Evolutionary conservation across 768 basidiomycete genomes (phyloP), one percentile per base, ranked within the genome.

Genomic region (Pleurotus giganteus): DNA sequence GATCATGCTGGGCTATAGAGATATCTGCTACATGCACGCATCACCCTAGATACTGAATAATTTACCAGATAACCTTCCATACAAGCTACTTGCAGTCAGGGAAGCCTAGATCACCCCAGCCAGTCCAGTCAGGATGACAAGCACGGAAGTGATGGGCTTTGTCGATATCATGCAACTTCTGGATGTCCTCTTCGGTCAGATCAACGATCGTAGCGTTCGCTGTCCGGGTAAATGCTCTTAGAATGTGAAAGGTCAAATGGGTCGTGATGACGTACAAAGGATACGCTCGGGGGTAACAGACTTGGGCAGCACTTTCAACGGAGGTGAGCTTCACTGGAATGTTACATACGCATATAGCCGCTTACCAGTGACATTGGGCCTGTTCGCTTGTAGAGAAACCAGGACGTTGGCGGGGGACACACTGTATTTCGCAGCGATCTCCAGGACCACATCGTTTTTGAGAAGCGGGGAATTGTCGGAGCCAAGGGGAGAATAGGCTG

Each of bases 401-500:
- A 91, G 75, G 53, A 92, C 68, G 47, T 83, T 87, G n/a, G 85
- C 81, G 11, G 85, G 80, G 6, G 71, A 61, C 27, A 85, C 84
- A 7, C 64, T 62, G 69, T 90, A 70, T 65, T 83, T 84, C 54
- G 76, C 71, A 1, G 89, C 88, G 39, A 93, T 75, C 68, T 76
- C 77, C 54, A 69, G 68, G 46, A 92, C 82, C 27, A 81, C 70
- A 12, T 75, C 73, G 65, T 91, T 83, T 44, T 71, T 68, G 58
- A 86, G 73, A 19, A 92, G 77, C 13, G 87, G 89, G 0, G 87
- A 84, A 62, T 80, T 74, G 60, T 85, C 79, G 13, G 85, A 88
- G 52, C 86, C 91, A 2, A 93, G 80, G 8, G 90, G 88, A 1
- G 87, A 92, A 73, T 91, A 93, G 5, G 89, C 87, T 17, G 89